Conservation (phyloP, 306 rosid genomes). For the Quercus variabilis region DNA sequence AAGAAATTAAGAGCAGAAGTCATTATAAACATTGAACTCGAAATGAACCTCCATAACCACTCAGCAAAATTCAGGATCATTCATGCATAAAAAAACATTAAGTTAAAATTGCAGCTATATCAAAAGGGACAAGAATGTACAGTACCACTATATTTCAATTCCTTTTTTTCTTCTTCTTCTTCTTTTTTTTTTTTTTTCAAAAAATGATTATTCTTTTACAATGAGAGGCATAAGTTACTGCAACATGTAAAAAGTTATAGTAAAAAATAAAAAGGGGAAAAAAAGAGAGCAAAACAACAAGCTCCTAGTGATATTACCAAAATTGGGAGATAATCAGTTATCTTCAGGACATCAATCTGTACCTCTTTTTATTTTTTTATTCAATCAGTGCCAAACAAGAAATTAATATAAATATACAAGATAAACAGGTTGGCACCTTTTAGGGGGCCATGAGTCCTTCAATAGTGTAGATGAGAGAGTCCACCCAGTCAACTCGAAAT, state of each 20-base stretch:
- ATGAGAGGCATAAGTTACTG: not conserved
- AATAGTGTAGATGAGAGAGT: slow-evolving; percentile 53
- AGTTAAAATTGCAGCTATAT: not conserved
- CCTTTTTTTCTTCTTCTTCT: not conserved
- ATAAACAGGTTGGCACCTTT: slow-evolving; percentile 2
- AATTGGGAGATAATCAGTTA: not conserved
- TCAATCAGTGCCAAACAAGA: not conserved
- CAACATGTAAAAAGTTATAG: not conserved
- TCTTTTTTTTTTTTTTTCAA: not conserved
- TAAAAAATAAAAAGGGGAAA: not conserved
- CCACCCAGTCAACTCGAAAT: slow-evolving; percentile 64
- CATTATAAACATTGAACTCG: not conserved
- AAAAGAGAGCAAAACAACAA: not conserved
- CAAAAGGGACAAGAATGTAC: not conserved
- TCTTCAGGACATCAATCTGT: not conserved
- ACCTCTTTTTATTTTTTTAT: not conserved
- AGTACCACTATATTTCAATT: too few species aligned
- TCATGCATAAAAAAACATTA: not conserved
- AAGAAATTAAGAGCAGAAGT: not conserved
- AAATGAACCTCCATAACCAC: not conserved
- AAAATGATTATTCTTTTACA: not conserved
- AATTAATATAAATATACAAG: not conserved
- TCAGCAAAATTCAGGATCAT: not conserved
- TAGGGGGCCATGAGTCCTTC: slow-evolving; percentile 63
- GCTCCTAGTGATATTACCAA: not conserved